Percentiles rank a stretch among this genome's conserved stretches.
Conservation (phyloP, 2,329 filamentous ascomycete species). For the Aspergillus sp. region DNA sequence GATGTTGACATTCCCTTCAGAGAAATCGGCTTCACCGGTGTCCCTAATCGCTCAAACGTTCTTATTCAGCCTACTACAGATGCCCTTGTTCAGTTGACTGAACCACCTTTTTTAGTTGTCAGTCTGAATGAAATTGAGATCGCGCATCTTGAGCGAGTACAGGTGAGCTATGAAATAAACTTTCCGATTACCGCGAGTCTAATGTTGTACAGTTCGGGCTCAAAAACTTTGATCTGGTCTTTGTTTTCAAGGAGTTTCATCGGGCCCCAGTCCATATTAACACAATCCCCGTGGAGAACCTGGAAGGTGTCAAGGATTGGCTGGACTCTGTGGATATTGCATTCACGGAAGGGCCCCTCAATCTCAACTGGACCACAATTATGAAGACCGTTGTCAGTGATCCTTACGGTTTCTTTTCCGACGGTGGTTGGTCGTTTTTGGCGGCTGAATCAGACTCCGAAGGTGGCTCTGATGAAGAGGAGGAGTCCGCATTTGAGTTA, state of each 20-base stretch:
- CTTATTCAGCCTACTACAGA: slow-evolving; percentile 95
- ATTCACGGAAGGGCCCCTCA: slow-evolving; percentile 90
- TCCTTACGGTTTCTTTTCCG: slow-evolving; percentile 90
- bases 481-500: slow-evolving; percentile 91
- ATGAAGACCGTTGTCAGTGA: slow-evolving; percentile 98
- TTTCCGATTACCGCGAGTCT: slow-evolving; percentile 14
- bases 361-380: slow-evolving; percentile 97
- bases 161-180: slow-evolving; percentile 38
- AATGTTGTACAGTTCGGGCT: slow-evolving; percentile 72
- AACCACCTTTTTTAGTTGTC: slow-evolving; percentile 94
- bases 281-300: slow-evolving; percentile 91
- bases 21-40: slow-evolving; percentile 94
- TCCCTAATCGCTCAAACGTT: slow-evolving; percentile 92
- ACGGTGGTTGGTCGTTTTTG: slow-evolving; percentile 94
- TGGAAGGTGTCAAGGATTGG: slow-evolving; percentile 97
- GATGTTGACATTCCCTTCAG: slow-evolving; percentile 96
- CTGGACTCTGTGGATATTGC: slow-evolving; percentile 94
- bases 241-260: slow-evolving; percentile 96
- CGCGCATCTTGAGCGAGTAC: slow-evolving; percentile 91
- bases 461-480: slow-evolving; percentile 71
- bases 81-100: slow-evolving; percentile 93
- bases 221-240: slow-evolving; percentile 98
- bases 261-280: slow-evolving; percentile 92
- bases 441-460: slow-evolving; percentile 85
- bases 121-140: slow-evolving; percentile 95